Evolutionary conservation across 768 basidiomycete genomes (phyloP), one percentile per base, ranked within the genome.

Genomic region (Boletus pseudo-olivaceus): DNA sequence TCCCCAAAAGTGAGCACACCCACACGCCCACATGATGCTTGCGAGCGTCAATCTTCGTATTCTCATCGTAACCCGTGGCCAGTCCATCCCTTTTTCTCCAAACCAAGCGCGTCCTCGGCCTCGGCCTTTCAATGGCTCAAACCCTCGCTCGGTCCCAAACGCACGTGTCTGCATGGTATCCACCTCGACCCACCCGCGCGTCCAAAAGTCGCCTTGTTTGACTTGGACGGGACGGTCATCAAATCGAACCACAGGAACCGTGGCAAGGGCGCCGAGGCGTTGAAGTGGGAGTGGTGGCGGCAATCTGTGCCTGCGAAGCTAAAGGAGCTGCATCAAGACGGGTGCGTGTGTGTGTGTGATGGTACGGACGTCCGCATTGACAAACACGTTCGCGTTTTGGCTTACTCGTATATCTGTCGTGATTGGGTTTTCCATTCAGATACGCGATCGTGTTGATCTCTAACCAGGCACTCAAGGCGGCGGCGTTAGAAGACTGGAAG

Each of bases 221-320:
- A 97, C 67, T 73, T 97, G 23, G 94, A 97, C 65, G 92, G 90
- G 3, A 94, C 92, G 0, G 62, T 95, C 55, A 93, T 97, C 67
- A 87, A 85, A 59, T 66, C 48, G 45, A 63, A 54, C 46, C 57
- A 45, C 47, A 65, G 48, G 33, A 56, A 52, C 42, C 75, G 77
- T 26, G 72, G 72, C 26, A 73, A 73, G 44, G 68, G 67, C 30
- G 63, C 67, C 23, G 47, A 60, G 1, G 65, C 75, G 5, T 61
- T 67, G 2, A 62, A 67, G 34, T 84, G 71, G 53, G 80, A 78
- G 54, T 88, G 91, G 89, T 94, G 92, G 91, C 72, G 82, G 56
- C 63, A 77, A 0, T 64, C 63, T 15, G 82, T 97, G 6, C 85
- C 85, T 3, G 62, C 68, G 7, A 87, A 82, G 66, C 66, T 98